Percentiles rank a stretch among this genome's conserved stretches.
Conservation (phyloP, 225 moss, liverwort and hornwort genomes). For the Polytrichum commune region DNA sequence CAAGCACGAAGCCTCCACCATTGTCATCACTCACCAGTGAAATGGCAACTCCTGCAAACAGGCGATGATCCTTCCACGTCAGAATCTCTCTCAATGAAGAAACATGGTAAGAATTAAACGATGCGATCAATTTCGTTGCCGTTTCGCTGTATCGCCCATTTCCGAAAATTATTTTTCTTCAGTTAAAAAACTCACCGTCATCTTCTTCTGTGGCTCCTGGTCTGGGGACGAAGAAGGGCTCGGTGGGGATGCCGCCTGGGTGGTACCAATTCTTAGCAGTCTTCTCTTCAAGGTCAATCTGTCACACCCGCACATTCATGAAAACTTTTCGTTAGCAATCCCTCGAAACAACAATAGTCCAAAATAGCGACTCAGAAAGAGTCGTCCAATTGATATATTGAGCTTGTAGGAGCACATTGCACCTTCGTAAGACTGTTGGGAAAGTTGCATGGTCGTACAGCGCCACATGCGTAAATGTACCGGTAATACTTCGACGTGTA, state of each 20-base stretch:
- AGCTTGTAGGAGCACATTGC: constrained; percentile 16
- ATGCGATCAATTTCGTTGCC: too few species aligned
- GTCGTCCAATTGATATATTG: background rate
- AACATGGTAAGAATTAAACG: too few species aligned
- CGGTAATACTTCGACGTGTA: constrained; percentile 29
- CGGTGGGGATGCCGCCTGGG: constrained; percentile 37
- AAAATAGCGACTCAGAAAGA: too few species aligned
- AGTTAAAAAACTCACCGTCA: constrained; percentile 20
- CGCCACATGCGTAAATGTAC: constrained; percentile 33
- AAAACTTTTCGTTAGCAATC: too few species aligned
- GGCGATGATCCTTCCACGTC: too few species aligned
- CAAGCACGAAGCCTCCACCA: constrained; percentile 33
- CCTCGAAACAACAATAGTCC: too few species aligned
- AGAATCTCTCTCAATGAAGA: too few species aligned
- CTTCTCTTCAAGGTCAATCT: constrained; percentile 34
- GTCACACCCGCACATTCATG: background rate
- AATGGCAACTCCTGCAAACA: constrained; percentile 28
- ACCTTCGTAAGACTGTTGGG: constrained; percentile 39
- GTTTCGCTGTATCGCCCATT: background rate
- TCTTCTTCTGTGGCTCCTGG: constrained; percentile 33
- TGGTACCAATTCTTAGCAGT: constrained; percentile 31
- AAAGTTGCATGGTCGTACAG: constrained; percentile 31
- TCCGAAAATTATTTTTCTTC: background rate
- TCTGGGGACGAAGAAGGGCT: constrained; percentile 37
- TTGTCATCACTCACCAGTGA: constrained; percentile 32